Evolutionary conservation across 2,329 filamentous ascomycete genomes (phyloP), one percentile per base, ranked within the genome.

Genomic region (Penicillium sp.): DNA sequence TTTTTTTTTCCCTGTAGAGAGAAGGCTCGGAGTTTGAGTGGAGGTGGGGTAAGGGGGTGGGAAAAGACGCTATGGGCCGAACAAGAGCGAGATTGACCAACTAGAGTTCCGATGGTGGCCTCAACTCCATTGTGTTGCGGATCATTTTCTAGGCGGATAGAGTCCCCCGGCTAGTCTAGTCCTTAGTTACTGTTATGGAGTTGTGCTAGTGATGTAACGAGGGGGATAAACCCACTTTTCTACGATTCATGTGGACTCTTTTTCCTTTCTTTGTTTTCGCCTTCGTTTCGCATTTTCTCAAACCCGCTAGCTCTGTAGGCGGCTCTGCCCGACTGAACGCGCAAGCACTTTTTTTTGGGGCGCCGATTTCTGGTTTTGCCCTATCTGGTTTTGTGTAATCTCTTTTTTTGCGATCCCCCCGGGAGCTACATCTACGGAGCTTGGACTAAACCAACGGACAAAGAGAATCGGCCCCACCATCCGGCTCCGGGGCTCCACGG

Each of bases 381-480:
- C 43, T 16, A 3, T 45, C 8, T 29, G 16, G 4, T 29, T 9
- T 16, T 46, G 14, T n/a, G 11, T 16, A 26, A 39, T 16, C 7
- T 44, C 33, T 31, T 23, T 26, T 43, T 31, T 23, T 16, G 25
- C 25, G 9, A n/a, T 33, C n/a, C 25, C 39, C 2, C 21, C 50
- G 11, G 39, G 27, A 42, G 27, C 39, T 42, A 46, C 31, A 33
- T 46, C 42, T 35, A n/a, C 27, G 31, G 31, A 33, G 21, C 44
- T 39, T 25, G n/a, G 7, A n/a, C 21, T 16, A 13, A 48, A 33
- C 53, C 19, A n/a, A 35, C 26, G 21, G 14, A 16, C 33, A 21
- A 21, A 37, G 45, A 35, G 23, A 51, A 49, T 14, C 66, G 68
- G 69, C 68, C 68, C 69, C 69, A 69, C 69, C 67, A 69, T 64